Base-by-base conservation (phyloP, 148 eudicot species). In the Chenopodium album region DNA sequence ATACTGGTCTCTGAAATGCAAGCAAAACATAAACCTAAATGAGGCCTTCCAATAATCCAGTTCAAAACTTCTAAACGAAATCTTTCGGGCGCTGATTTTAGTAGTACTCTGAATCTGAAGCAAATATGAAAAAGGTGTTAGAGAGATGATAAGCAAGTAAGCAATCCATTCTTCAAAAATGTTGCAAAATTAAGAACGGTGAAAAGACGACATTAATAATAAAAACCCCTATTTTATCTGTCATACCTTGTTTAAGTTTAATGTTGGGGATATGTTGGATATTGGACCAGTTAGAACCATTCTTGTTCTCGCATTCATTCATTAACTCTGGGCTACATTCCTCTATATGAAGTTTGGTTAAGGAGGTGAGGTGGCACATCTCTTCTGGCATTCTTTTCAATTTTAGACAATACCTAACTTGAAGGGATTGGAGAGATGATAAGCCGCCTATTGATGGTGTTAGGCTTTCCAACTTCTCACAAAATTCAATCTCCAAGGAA, bases 391-490 rank as follows among this genome's bases (percentile, higher is more conserved):
- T 7, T 34, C 59, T 72, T 62, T 72, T 44, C 26, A 80, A 16
- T 63, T 12, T 46, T 17, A 0, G 0, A 10, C 77, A 16, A 80
- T 23, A 0, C 1, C 0, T n/a, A n/a, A n/a, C n/a, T n/a, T n/a
- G n/a, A 16, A 80, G 59, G 16, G 2, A 9, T 1, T 80, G 76
- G 32, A 80, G 82, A 60, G 54, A 72, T 23, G 68, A 22, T 11
- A 80, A 59, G 59, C 41, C n/a, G 34, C 70, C 14, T 7, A 80
- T 80, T 68, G 79, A 81, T 8, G 59, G 23, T 4, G 84, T 79
- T 62, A 81, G 12, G 2, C 10, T 68, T 76, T 20, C 71, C 75
- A n/a, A n/a, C n/a, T n/a, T n/a, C n/a, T n/a, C n/a, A n/a, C n/a
- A n/a, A 81, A 68, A 5, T 29, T 17, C 71, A 59, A 4, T 0